A percentile compares a stretch with the other conserved stretches of the same genome.
Evolutionary conservation across 371 early-diverging fungal genomes (phyloP).

Genomic region (Circinella minor): DNA sequence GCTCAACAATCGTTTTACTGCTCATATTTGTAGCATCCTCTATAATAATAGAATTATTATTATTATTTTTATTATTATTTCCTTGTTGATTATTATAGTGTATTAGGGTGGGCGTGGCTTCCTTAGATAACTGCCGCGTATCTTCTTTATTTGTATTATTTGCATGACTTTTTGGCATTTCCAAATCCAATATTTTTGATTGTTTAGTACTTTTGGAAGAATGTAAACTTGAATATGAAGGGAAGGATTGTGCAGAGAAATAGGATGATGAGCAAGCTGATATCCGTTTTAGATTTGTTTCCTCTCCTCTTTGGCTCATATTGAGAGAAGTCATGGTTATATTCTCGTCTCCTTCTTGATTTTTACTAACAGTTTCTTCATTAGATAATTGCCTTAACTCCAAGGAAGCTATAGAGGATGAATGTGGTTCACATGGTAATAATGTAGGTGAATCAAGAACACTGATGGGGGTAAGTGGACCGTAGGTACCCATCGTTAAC

Average conservation of each 20-base stretch:
- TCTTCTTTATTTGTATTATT: no score
- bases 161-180: conserved; percentile 1
- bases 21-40: no score
- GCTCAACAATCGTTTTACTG: no score
- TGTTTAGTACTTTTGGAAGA: conserved; percentile 2
- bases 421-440: background rate
- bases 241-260: conserved; percentile 16
- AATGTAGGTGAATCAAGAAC: background rate
- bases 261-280: conserved; percentile 14
- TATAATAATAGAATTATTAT: no score
- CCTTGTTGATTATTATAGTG: no score
- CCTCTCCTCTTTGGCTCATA: background rate
- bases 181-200: background rate
- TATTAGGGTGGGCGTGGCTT: no score
- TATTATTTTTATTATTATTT: no score
- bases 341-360: no score
- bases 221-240: conserved; percentile 16
- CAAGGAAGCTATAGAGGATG: background rate
- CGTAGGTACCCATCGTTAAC: conserved; percentile 1
- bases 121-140: no score
- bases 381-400: background rate
- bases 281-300: background rate
- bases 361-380: background rate
- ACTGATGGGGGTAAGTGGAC: background rate
- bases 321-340: no score